A percentile compares a stretch with the other conserved stretches of the same genome.
phyloP scores from a whole-genome alignment of 495 filamentous ascomycete species.

The Alectoria sarmentosa region DNA sequence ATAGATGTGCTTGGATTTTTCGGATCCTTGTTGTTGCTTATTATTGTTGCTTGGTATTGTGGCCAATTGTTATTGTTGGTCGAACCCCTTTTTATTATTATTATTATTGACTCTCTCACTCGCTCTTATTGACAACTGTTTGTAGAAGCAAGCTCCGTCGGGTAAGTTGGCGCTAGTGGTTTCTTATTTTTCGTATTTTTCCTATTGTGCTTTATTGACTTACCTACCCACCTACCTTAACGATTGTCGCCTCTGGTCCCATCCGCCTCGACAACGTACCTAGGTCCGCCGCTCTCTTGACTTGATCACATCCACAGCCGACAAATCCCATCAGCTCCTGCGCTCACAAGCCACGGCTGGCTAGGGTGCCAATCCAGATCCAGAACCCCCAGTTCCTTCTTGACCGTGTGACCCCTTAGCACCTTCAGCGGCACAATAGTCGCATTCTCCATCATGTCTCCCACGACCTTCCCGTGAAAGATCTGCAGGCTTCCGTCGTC shows the following conservation, averaged over 20 bases:
- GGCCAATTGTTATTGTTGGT: constrained; percentile 3
- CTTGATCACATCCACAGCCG: constrained; percentile 57
- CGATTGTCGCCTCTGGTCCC: background rate
- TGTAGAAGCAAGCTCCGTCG: background rate
- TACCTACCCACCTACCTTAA: no score
- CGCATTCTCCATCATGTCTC: constrained; percentile 90
- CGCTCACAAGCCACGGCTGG: constrained; percentile 89
- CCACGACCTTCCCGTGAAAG: constrained; percentile 92
- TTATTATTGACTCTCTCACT: background rate
- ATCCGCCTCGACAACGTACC: background rate
- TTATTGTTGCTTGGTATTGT: background rate
- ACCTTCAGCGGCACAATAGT: constrained; percentile 95
- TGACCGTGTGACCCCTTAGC: constrained; percentile 74
- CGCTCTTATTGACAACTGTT: background rate
- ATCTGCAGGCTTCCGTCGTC: constrained; percentile 93
- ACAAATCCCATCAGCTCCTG: constrained; percentile 87
- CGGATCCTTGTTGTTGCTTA: background rate
- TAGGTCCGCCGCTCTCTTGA: no score
- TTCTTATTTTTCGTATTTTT: background rate
- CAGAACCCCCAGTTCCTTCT: constrained; percentile 75
- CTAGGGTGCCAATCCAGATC: constrained; percentile 92
- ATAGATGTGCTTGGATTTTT: background rate
- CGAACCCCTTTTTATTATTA: background rate
- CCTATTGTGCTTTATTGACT: background rate
- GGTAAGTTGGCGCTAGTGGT: background rate